These are phyloP conservation scores for Globisporangium cylindrosporum DNA, from an alignment of 352 stramenopile genomes.

Conservation along the genomic window DNA sequence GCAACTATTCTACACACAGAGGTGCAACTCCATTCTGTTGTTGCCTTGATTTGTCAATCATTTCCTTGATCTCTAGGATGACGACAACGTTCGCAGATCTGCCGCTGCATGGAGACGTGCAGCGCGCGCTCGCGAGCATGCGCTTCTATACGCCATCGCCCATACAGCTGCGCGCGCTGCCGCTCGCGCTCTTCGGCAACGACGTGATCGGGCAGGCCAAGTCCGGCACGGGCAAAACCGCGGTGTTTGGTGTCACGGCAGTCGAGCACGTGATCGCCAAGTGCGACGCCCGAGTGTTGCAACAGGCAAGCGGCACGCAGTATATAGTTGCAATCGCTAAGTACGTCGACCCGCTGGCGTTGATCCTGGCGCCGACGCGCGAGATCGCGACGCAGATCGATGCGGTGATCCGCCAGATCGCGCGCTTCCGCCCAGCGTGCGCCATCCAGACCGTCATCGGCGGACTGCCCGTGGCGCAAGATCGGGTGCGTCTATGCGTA, in stretches of 20 bases:
- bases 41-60: not conserved
- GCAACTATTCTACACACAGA: not conserved
- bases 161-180: conserved; percentile 68
- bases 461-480: conserved; percentile 52
- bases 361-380: conserved; percentile 74
- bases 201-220: conserved; percentile 82
- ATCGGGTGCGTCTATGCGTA: conserved; percentile 35
- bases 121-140: conserved; percentile 46
- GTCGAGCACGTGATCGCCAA: conserved; percentile 56
- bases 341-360: conserved; percentile 30
- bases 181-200: conserved; percentile 74
- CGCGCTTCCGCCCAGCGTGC: conserved; percentile 33
- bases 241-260: conserved; percentile 65
- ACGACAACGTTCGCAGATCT: conserved; percentile 55
- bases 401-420: conserved; percentile 52
- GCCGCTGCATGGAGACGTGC: conserved; percentile 53
- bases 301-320: not conserved
- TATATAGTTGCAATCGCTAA: not conserved
- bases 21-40: not conserved
- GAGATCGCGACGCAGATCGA: conserved; percentile 82
- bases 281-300: conserved; percentile 18
- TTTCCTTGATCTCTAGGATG: not conserved
- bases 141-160: conserved; percentile 57
- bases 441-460: conserved; percentile 57
- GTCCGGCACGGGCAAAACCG: conserved; percentile 81